Conservation (phyloP, 2,329 filamentous ascomycete genomes). For the Ceratocystis cubensis region DNA sequence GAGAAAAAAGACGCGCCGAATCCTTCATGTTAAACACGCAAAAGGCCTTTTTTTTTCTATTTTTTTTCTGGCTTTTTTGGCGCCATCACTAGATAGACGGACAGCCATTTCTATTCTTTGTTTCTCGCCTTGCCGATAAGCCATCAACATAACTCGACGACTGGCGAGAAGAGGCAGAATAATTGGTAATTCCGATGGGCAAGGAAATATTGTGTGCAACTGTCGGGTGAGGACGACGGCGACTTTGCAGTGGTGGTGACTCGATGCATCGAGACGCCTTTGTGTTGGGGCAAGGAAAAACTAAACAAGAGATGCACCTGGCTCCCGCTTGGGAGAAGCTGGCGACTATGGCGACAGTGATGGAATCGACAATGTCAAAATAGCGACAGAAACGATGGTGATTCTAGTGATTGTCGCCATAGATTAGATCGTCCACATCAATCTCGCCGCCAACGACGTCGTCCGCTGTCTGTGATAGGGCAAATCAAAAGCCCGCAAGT, state of each 20-base stretch:
- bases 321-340: neutral
- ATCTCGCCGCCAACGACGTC: neutral
- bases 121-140: neutral
- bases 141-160: neutral
- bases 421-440: neutral
- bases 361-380: neutral
- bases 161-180: neutral
- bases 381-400: neutral
- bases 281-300: neutral
- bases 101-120: neutral
- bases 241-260: neutral
- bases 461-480: conserved; percentile 16
- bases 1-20: conserved; percentile 7
- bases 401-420: neutral
- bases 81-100: neutral
- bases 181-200: neutral
- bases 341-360: neutral
- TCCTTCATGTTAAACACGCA: conserved; percentile 4
- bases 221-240: neutral
- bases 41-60: neutral
- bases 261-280: neutral
- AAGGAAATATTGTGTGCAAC: neutral
- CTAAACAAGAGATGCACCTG: neutral
- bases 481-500: conserved; percentile 22
- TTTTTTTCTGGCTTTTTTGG: neutral